phyloP scores from a whole-genome alignment of 176 grass and related monocot species.

The Elaeis guineensis region DNA sequence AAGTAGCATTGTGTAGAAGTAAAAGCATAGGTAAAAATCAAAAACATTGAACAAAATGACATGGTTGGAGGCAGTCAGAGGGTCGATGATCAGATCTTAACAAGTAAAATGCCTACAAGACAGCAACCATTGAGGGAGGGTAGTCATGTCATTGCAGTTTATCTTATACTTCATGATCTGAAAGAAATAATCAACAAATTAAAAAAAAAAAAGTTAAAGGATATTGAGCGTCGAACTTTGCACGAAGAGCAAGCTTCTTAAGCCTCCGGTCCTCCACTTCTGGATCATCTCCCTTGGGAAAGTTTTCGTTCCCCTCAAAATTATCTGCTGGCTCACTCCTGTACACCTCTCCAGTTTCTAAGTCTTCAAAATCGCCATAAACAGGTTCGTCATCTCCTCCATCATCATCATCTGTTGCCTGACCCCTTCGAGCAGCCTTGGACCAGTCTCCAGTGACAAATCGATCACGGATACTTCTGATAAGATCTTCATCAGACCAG shows the following conservation, averaged over 20 bases:
- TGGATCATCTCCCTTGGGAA: conserved; percentile 30
- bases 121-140: too few relatives aligned
- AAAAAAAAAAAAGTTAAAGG: conserved; percentile 36
- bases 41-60: neutral
- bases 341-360: conserved; percentile 80
- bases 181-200: neutral
- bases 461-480: conserved; percentile 59
- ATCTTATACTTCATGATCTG: neutral
- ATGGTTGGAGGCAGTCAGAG: neutral
- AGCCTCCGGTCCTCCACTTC: conserved; percentile 60
- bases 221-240: conserved; percentile 94
- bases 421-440: conserved; percentile 77
- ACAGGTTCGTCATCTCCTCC: conserved; percentile 47
- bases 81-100: too few relatives aligned
- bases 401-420: conserved; percentile 32
- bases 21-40: neutral
- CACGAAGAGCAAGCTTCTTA: conserved; percentile 78
- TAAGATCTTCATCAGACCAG: conserved; percentile 69
- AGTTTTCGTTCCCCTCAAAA: conserved; percentile 17
- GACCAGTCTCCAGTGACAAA: conserved; percentile 98
- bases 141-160: too few relatives aligned
- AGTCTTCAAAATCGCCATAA: conserved; percentile 92
- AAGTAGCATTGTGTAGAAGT: too few relatives aligned
- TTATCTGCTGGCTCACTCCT: conserved; percentile 24
- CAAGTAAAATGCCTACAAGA: too few relatives aligned